These are phyloP conservation scores for Nicotiana undulata DNA, from an alignment of 257 asterid species.

Conservation along the genomic window DNA sequence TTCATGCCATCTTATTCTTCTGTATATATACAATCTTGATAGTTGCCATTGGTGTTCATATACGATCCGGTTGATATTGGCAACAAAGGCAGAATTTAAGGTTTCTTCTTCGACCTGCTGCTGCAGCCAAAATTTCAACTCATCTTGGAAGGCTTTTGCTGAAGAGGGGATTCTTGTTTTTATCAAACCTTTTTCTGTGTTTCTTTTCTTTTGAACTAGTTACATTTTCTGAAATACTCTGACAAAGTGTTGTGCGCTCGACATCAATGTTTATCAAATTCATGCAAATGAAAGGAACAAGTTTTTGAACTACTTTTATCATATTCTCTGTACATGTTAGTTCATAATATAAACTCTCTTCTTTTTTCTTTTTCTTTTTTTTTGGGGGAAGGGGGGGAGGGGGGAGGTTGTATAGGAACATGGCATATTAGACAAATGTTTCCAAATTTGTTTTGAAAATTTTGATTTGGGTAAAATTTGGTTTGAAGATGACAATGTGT, in stretches of 20 bases:
- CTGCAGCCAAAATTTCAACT: not conserved
- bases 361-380: not conserved
- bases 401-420: not conserved
- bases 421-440: not conserved
- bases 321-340: not conserved
- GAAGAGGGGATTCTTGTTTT: not conserved
- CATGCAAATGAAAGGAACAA: constrained; percentile 1
- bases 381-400: no score
- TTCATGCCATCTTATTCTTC: constrained; percentile 69
- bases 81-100: not conserved
- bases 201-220: not conserved
- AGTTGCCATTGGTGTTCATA: constrained; percentile 77
- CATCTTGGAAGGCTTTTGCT: not conserved
- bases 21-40: constrained; percentile 80
- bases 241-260: not conserved
- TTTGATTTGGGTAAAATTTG: no score
- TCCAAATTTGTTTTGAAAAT: no score
- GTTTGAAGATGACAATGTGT: no score
- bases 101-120: not conserved
- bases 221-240: not conserved
- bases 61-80: constrained; percentile 36
- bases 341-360: not conserved
- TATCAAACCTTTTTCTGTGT: not conserved
- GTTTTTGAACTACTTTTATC: not conserved
- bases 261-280: not conserved